phyloP scores from a whole-genome alignment of 1,284 basidiomycete species.

The Quambalaria eucalypti region DNA sequence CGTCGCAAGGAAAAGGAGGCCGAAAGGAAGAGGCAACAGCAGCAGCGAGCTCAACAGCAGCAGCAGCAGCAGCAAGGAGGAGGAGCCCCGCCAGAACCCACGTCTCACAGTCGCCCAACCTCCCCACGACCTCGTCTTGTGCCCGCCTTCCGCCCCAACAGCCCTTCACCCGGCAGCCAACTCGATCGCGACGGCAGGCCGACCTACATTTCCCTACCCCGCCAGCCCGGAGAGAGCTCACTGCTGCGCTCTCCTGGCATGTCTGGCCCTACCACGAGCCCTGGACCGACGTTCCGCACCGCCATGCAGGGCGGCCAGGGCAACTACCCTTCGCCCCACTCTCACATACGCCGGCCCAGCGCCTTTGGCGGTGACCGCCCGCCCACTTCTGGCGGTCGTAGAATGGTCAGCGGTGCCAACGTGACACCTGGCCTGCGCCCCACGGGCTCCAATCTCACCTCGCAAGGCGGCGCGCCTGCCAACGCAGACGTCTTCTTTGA shows the following conservation, averaged over 20 bases:
- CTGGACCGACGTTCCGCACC: conserved; percentile 14
- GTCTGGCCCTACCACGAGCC: background rate
- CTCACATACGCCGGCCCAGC: conserved; percentile 22
- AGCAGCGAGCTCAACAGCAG: conserved; percentile 7
- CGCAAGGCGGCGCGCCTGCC: too few relatives aligned
- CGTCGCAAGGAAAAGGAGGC: conserved; percentile 44
- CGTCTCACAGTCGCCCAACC: background rate
- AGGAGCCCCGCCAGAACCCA: background rate
- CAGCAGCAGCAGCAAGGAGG: conserved; percentile 6
- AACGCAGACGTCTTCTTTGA: conserved; percentile 22
- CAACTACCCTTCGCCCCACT: conserved; percentile 30
- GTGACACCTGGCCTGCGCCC: too few relatives aligned
- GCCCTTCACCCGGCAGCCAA: background rate
- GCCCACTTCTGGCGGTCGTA: too few relatives aligned
- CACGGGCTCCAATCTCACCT: too few relatives aligned
- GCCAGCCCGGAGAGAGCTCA: conserved; percentile 9
- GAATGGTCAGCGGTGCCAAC: too few relatives aligned
- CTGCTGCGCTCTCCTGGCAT: conserved; percentile 10
- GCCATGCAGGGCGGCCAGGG: conserved; percentile 8
- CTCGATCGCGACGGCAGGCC: conserved; percentile 26
- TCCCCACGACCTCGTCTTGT: background rate
- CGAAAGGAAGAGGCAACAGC: conserved; percentile 19
- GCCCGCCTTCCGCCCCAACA: background rate
- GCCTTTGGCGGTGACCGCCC: background rate
- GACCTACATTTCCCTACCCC: conserved; percentile 25